Evolutionary conservation across 805 yeast species (phyloP).

Genomic region (Candida corydali): DNA sequence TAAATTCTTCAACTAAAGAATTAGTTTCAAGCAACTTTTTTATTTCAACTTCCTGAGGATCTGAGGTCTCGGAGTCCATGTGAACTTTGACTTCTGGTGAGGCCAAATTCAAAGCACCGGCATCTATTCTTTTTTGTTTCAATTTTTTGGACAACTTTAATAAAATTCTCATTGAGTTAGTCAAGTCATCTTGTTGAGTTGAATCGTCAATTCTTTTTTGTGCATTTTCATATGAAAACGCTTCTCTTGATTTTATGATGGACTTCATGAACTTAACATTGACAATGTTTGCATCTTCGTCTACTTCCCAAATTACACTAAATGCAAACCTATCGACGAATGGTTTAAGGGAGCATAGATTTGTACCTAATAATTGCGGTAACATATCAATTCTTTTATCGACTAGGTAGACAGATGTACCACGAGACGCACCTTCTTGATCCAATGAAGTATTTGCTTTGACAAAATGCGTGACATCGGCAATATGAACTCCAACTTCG

Average conservation of each 20-base stretch:
- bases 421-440: conserved; percentile 94
- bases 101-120: conserved; percentile 95
- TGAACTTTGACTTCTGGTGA: conserved; percentile 98
- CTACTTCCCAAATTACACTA: conserved; percentile 93
- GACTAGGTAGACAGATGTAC: conserved; percentile 94
- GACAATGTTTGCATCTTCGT: conserved; percentile 79
- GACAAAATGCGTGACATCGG: conserved; percentile 97
- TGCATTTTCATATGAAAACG: conserved; percentile 92
- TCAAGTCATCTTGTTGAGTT: conserved; percentile 73
- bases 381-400: conserved; percentile 99
- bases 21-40: conserved; percentile 86
- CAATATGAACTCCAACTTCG: conserved; percentile 98
- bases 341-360: conserved; percentile 90
- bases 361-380: conserved; percentile 92
- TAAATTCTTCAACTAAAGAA: conserved; percentile 95
- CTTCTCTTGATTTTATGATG: conserved; percentile 85
- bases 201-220: conserved; percentile 85
- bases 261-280: conserved; percentile 79
- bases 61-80: conserved; percentile 95
- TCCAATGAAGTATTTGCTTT: conserved; percentile 90
- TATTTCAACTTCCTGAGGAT: conserved; percentile 92
- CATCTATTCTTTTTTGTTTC: conserved; percentile 80
- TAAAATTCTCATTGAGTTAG: conserved; percentile 83
- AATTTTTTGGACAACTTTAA: conserved; percentile 75
- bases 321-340: conserved; percentile 95